Percentiles rank a stretch among this genome's conserved stretches.
These are phyloP conservation scores for Penicillium capsulatum DNA, from an alignment of 2,329 filamentous ascomycete species.

Conservation along the genomic window DNA sequence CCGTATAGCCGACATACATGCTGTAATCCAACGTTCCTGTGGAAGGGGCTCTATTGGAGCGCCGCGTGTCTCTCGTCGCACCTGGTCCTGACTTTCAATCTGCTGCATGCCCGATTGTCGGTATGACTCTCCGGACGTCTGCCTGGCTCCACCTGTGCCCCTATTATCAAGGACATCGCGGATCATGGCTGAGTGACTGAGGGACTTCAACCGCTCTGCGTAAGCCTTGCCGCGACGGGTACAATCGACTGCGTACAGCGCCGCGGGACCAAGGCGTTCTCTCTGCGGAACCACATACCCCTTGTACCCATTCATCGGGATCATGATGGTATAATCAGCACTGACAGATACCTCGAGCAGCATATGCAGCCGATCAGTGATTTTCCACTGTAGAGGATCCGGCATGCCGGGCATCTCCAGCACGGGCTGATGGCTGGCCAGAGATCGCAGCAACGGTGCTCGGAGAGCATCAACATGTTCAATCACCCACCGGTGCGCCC, in stretches of 20 bases:
- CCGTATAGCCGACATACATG: background rate
- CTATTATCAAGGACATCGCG: background rate
- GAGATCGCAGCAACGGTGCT: conserved; percentile 9
- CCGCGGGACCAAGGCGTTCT: background rate
- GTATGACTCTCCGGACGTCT: background rate
- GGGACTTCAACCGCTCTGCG: conserved; percentile 5
- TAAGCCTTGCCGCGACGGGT: conserved; percentile 7
- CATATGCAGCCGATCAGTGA: conserved; percentile 12
- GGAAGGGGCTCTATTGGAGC: conserved; percentile 7
- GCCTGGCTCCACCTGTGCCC: background rate
- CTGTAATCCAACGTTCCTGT: conserved; percentile 19
- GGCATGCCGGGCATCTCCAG: background rate
- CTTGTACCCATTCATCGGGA: conserved; percentile 26
- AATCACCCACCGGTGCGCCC: conserved; percentile 24
- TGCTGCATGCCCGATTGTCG: background rate
- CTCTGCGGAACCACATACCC: conserved; percentile 7
- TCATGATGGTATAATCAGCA: conserved; percentile 23
- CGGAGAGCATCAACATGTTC: conserved; percentile 14
- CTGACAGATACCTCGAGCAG: conserved; percentile 10
- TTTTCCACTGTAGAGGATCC: conserved; percentile 14
- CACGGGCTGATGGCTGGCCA: conserved; percentile 5
- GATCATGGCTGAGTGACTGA: conserved; percentile 2
- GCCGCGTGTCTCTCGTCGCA: conserved; percentile 15
- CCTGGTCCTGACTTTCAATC: conserved; percentile 9
- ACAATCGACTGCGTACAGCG: conserved; percentile 1